phyloP scores from a whole-genome alignment of 2,329 filamentous ascomycete species.

The Cladobotryum mycophilum region DNA sequence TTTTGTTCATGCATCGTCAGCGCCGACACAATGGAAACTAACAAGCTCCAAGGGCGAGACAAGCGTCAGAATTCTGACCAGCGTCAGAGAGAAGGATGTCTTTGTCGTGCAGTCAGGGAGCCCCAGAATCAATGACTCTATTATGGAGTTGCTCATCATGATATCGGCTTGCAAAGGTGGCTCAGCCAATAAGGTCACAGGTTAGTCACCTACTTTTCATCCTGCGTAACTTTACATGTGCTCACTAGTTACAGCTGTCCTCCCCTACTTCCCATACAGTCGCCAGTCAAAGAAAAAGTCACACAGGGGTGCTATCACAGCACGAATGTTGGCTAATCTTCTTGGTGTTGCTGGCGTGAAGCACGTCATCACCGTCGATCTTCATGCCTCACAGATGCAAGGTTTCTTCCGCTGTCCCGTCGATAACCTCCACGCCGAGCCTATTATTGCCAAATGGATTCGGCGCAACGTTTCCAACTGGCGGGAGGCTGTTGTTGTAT shows the following conservation, averaged over 20 bases:
- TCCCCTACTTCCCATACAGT: constrained; percentile 98
- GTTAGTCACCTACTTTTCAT: constrained; percentile 43
- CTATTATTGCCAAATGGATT: constrained; percentile 93
- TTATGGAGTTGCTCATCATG: constrained; percentile 99
- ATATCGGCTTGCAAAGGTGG: constrained; percentile 97
- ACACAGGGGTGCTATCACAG: constrained; percentile 91
- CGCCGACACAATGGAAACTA: constrained; percentile 14
- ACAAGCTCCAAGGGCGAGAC: constrained; percentile 54
- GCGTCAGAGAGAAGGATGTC: constrained; percentile 94
- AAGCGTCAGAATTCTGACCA: constrained; percentile 62
- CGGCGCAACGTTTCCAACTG: constrained; percentile 80
- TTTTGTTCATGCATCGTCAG: constrained; percentile 4
- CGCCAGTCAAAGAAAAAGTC: constrained; percentile 99
- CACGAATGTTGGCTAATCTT: constrained; percentile 93
- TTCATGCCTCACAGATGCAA: constrained; percentile 98
- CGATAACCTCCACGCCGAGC: constrained; percentile 94
- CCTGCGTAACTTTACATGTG: neutral
- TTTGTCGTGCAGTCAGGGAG: constrained; percentile 98
- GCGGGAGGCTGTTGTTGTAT: constrained; percentile 90
- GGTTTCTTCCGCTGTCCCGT: constrained; percentile 98
- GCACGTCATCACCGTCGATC: constrained; percentile 94
- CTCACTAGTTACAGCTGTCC: constrained; percentile 54
- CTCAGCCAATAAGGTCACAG: constrained; percentile 92
- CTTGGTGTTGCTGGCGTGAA: constrained; percentile 90
- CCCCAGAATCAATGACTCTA: constrained; percentile 92